Evolutionary conservation across 345 rosid species (phyloP), one percentile per base, ranked within the genome.

Genomic region (Noccaea caerulescens): DNA sequence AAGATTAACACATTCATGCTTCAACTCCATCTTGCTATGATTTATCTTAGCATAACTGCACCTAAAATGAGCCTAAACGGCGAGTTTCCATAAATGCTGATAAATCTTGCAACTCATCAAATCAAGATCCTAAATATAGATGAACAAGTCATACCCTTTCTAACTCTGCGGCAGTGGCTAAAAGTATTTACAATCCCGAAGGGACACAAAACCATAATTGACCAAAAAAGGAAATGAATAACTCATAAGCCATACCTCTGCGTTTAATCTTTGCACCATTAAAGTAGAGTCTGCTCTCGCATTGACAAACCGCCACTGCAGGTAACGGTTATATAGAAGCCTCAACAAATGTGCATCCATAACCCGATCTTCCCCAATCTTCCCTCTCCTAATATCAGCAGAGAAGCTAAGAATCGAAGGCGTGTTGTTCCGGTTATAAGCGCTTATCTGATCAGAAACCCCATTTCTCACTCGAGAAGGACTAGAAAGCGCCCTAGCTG

Each of bases 261-360:
- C 87, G 25, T 81, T 84, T 50, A 81, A 78, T 59, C 79, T 84
- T 68, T 92, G 99, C 61, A 81, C 81, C 50, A 82, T 82, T 36
- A 83, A 52, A 63, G 96, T 75, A 67, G 83, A 73, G 66, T 90
- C 96, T 38, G 91, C 87, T 71, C 96, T 87, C 20, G 98, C 99
- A 85, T 88, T 95, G 36, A 80, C 84, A 81, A 88, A 92, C 47
- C 96, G 83, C 97, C 92, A 92, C 57, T 95, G 99, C 80, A 95
- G 66, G 77, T 87, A 68, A 44, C 88, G 84, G 76, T 95, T 95
- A 79, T 95, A 83, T 9, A 92, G 74, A 60, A 88, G 84, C 82
- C 97, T 90, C 84, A 90, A 60, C 79, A 78, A 59, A 76, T 92
- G 98, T 34, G 92, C 97, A 77, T 95, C 92, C 58, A 71, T 76